A percentile compares a stretch with the other conserved stretches of the same genome.
phyloP scores from a whole-genome alignment of 495 filamentous ascomycete genomes.

The Penicillium tannophilum region DNA sequence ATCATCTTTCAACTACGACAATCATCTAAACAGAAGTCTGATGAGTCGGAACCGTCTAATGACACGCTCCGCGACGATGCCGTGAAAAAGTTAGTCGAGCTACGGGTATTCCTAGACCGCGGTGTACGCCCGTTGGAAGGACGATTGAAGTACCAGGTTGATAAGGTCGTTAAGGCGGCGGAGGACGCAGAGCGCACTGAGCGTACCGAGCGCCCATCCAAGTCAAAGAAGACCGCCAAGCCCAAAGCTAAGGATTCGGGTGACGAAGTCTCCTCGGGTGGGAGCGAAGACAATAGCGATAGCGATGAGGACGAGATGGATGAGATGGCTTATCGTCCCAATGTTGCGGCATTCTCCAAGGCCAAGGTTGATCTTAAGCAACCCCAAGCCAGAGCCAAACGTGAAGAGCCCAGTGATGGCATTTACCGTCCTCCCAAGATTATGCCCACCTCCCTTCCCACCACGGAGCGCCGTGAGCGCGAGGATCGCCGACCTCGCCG shows the following conservation, averaged over 20 bases:
- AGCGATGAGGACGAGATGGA: constrained; percentile 51
- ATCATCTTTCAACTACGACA: constrained; percentile 79
- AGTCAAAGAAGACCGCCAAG: constrained; percentile 33
- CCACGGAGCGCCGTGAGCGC: constrained; percentile 61
- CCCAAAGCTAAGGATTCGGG: constrained; percentile 23
- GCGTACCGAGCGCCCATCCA: constrained; percentile 31
- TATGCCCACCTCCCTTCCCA: constrained; percentile 67
- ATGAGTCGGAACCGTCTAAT: constrained; percentile 31
- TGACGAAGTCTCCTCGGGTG: constrained; percentile 34
- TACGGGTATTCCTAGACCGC: constrained; percentile 85
- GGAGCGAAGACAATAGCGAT: constrained; percentile 40
- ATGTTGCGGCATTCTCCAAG: constrained; percentile 58
- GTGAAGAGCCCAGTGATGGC: constrained; percentile 46
- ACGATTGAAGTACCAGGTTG: constrained; percentile 82
- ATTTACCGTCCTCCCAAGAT: constrained; percentile 87
- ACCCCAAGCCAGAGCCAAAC: constrained; percentile 23
- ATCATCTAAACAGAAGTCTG: constrained; percentile 31
- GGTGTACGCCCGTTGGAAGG: constrained; percentile 88
- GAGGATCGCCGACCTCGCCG: constrained; percentile 51
- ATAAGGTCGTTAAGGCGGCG: constrained; percentile 84
- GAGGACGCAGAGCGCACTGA: constrained; percentile 68
- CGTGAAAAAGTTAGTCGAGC: constrained; percentile 79
- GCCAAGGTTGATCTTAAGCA: constrained; percentile 33
- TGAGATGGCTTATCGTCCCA: constrained; percentile 70
- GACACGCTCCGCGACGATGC: constrained; percentile 56